phyloP scores from a whole-genome alignment of 75 land plant genomes.

The Cryptomeria japonica region DNA sequence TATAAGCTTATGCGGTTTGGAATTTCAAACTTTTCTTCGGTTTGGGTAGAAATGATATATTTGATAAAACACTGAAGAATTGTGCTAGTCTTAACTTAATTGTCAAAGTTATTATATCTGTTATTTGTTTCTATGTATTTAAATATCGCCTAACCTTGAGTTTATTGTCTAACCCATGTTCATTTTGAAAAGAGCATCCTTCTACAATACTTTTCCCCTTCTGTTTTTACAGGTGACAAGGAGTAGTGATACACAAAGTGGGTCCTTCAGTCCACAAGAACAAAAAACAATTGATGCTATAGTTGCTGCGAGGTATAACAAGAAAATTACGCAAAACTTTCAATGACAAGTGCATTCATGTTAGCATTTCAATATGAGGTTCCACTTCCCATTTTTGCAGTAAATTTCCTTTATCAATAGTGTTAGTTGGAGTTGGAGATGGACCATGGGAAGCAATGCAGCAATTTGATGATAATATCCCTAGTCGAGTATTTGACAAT shows the following conservation, averaged over 20 bases:
- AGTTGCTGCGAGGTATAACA: conserved; percentile 73
- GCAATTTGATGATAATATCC: conserved; percentile 81
- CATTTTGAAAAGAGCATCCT: not conserved
- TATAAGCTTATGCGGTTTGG: not conserved
- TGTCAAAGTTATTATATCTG: not conserved
- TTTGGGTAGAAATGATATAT: not conserved
- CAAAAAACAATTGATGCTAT: conserved; percentile 69
- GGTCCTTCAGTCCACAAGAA: conserved; percentile 75
- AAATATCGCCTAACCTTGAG: not conserved
- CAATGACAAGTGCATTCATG: not conserved
- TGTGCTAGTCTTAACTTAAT: not conserved
- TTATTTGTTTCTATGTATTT: not conserved
- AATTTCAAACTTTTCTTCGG: not conserved
- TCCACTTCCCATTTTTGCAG: conserved; percentile 28
- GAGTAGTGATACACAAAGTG: conserved; percentile 46
- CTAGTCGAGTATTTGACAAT: conserved; percentile 72
- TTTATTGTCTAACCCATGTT: not conserved
- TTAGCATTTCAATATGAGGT: conserved; percentile 1
- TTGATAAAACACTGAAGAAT: not conserved
- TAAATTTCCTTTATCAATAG: conserved; percentile 79
- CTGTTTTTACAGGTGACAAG: conserved; percentile 64
- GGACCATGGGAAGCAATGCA: conserved; percentile 94
- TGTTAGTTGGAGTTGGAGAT: conserved; percentile 90
- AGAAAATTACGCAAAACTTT: not conserved
- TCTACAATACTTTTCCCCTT: not conserved